Conservation (phyloP, 2,329 filamentous ascomycete genomes). For the Westerdykella sp. region DNA sequence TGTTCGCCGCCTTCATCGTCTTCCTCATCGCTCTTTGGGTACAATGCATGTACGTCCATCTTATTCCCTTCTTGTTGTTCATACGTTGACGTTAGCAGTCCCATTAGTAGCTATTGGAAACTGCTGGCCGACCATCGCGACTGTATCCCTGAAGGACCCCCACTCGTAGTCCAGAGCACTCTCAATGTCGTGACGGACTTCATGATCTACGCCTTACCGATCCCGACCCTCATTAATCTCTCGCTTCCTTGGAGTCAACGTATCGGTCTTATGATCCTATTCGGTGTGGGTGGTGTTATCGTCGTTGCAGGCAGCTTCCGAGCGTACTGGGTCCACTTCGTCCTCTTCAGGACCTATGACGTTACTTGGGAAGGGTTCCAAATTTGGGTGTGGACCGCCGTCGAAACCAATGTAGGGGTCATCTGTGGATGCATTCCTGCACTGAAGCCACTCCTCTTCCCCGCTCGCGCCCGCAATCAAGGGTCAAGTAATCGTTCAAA, state of each 20-base stretch:
- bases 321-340: conserved; percentile 45
- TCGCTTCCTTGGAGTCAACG: conserved; percentile 41
- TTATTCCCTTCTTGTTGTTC: background rate
- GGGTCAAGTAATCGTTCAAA: conserved; percentile 19
- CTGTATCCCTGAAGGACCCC: conserved; percentile 43
- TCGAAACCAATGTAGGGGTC: conserved; percentile 41
- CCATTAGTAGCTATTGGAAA: conserved; percentile 42
- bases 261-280: conserved; percentile 40
- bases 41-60: conserved; percentile 31
- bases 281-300: conserved; percentile 42
- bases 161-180: conserved; percentile 39
- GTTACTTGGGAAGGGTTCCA: conserved; percentile 43
- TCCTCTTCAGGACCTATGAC: conserved; percentile 41
- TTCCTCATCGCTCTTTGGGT: conserved; percentile 36
- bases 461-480: conserved; percentile 24
- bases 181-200: conserved; percentile 44
- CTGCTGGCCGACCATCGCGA: conserved; percentile 32
- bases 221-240: conserved; percentile 43
- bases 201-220: conserved; percentile 42
- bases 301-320: conserved; percentile 43
- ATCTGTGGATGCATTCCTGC: conserved; percentile 43
- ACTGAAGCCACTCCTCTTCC: conserved; percentile 38
- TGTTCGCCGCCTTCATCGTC: conserved; percentile 30
- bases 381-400: conserved; percentile 40
- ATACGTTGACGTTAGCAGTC: conserved; percentile 29